Evolutionary conservation across 805 yeast genomes (phyloP).

Genomic region (Pichia phayaonensis): DNA sequence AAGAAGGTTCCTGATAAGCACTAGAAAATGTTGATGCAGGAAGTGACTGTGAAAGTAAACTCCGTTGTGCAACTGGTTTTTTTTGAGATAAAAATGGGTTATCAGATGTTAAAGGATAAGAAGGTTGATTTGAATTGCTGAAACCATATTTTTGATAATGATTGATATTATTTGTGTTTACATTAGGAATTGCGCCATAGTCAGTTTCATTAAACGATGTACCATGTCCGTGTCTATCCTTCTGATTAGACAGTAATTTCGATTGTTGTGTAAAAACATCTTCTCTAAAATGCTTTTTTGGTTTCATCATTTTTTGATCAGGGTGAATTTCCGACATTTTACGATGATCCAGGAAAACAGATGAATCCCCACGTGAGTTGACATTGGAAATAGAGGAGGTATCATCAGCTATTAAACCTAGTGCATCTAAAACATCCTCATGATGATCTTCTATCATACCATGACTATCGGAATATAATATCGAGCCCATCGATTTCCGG

Average conservation of each 20-base stretch:
- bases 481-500: background rate
- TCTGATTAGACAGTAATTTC: background rate
- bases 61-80: background rate
- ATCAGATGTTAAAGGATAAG: background rate
- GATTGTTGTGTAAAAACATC: constrained; percentile 8
- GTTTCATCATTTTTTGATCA: constrained; percentile 7
- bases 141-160: background rate
- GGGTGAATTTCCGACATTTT: background rate
- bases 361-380: background rate
- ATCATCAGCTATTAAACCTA: constrained; percentile 11
- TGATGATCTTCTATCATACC: background rate
- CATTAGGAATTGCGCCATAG: background rate
- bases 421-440: constrained; percentile 12
- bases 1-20: background rate
- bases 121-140: background rate
- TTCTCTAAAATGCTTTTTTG: background rate
- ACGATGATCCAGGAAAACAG: constrained; percentile 6
- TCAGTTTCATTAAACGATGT: background rate
- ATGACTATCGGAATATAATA: background rate
- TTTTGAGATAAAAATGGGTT: background rate
- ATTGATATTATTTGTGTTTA: background rate
- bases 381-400: background rate
- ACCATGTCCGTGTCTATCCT: constrained; percentile 6
- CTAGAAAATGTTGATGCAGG: constrained; percentile 3
- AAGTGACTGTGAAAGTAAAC: constrained; percentile 6